phyloP scores from a whole-genome alignment of 1,139 yeast genomes.

The Pichia norvegensis region DNA sequence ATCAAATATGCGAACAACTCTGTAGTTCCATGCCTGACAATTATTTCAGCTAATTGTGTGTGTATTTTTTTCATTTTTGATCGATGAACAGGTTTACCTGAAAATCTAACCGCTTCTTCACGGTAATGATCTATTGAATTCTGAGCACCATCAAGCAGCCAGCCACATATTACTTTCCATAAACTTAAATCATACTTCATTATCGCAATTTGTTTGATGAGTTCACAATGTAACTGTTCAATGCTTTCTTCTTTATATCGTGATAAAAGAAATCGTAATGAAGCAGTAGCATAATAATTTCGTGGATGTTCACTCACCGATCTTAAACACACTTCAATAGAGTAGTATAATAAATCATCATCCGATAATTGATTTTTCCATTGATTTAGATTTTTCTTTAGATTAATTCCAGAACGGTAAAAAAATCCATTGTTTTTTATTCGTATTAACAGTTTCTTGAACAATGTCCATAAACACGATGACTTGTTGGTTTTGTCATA shows the following conservation, averaged over 20 bases:
- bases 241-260: neutral
- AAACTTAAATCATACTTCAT: conserved; percentile 10
- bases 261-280: conserved; percentile 31
- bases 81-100: neutral
- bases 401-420: neutral
- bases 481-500: conserved; percentile 37
- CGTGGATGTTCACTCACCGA: conserved; percentile 35
- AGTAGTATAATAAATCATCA: neutral
- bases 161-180: conserved; percentile 6
- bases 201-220: neutral
- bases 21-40: neutral
- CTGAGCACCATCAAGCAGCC: neutral
- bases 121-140: neutral
- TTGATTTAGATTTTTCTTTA: neutral
- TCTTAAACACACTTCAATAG: conserved; percentile 4
- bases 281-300: conserved; percentile 40
- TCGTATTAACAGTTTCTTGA: conserved; percentile 25
- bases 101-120: conserved; percentile 1
- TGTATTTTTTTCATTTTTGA: neutral
- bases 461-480: conserved; percentile 34
- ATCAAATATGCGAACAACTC: neutral
- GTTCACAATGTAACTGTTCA: neutral
- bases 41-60: neutral
- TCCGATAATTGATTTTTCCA: neutral
- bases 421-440: neutral